These are phyloP conservation scores for Pestalotiopsis sp. DNA, from an alignment of 2,329 filamentous ascomycete species.

Conservation along the genomic window DNA sequence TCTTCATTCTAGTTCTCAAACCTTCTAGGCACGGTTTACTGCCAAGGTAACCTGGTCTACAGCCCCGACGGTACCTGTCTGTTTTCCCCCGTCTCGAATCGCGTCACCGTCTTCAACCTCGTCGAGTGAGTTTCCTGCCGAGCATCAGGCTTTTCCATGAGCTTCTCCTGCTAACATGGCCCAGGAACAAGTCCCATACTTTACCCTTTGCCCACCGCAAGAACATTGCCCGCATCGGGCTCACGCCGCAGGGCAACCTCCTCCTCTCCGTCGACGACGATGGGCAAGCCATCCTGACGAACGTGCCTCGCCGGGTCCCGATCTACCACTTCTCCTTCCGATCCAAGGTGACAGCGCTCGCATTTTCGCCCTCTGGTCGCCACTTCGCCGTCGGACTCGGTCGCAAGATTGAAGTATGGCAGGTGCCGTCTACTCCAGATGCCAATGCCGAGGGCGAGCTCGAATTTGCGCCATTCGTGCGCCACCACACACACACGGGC, in stretches of 20 bases:
- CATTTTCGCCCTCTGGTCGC: slow-evolving; percentile 88
- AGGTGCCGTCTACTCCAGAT: slow-evolving; percentile 88
- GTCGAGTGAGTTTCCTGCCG: slow-evolving; percentile 69
- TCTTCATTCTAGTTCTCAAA: slow-evolving; percentile 81
- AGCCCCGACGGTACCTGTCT: slow-evolving; percentile 95
- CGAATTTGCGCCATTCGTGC: slow-evolving; percentile 92
- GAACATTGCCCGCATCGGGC: slow-evolving; percentile 86
- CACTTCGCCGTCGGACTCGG: slow-evolving; percentile 90
- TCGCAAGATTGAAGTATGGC: slow-evolving; percentile 91
- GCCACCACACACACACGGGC: slow-evolving; percentile 81
- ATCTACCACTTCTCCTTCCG: slow-evolving; percentile 97
- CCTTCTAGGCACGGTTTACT: slow-evolving; percentile 96
- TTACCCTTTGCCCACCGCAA: slow-evolving; percentile 90
- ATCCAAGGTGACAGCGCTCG: slow-evolving; percentile 76
- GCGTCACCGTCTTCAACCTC: slow-evolving; percentile 93
- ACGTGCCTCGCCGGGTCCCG: slow-evolving; percentile 80
- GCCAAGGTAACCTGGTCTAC: slow-evolving; percentile 95
- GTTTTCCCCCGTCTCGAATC: slow-evolving; percentile 94
- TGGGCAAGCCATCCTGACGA: slow-evolving; percentile 90
- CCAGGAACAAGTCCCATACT: slow-evolving; percentile 83
- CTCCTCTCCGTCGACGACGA: slow-evolving; percentile 93
- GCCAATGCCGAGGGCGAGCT: slow-evolving; percentile 77
- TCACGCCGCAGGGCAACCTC: slow-evolving; percentile 89
- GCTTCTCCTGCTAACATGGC: slow-evolving; percentile 34
- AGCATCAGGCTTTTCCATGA: not conserved